Evolutionary conservation across 805 yeast genomes (phyloP), one percentile per base, ranked within the genome.

Genomic region (Henningerozyma blattae): DNA sequence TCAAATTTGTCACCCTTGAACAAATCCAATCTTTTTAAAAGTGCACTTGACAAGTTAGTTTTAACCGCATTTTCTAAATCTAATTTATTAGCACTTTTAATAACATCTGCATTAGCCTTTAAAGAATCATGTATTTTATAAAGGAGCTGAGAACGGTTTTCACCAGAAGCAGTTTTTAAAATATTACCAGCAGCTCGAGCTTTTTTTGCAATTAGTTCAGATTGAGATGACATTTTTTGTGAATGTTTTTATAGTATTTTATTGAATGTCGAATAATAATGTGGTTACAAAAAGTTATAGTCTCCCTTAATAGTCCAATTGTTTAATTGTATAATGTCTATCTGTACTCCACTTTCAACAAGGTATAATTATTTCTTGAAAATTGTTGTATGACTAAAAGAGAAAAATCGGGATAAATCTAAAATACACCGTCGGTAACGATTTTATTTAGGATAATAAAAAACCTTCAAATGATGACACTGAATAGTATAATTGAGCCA

Each of bases 161-260:
- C 78, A 47, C 85, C 72, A 7, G 79, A 56, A 24, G 87, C 62
- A 0, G 95, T 79, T 50, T 91, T 89, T 39, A 91, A 67, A 14
- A 75, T 66, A 5, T 89, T 77, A 32, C 94, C 86, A 4, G 97
- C 89, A n/a, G 61, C 46, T 47, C 80, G 84, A 8, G 97, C 94
- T 15, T 68, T 69, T 45, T 60, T 72, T 3, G 98, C 97, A 30
- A 87, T 81, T 32, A 67, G 60, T 57, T 78, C 87, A 15, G 91
- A 83, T 14, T 22, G 29, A 16, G 36, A 28, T 15, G 30, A 30
- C 37, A 34, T 34, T 30, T 30, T 30, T 8, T 30, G 3, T 4
- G n/a, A 13, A 5, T 19, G 19, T 19, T 4, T 4, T 8, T 5
- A 28, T n/a, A n/a, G n/a, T n/a, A n/a, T n/a, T n/a, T n/a, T n/a